A percentile compares a stretch with the other conserved stretches of the same genome.
Evolutionary conservation across 2,329 filamentous ascomycete genomes (phyloP).

Genomic region (Cytospora mali): DNA sequence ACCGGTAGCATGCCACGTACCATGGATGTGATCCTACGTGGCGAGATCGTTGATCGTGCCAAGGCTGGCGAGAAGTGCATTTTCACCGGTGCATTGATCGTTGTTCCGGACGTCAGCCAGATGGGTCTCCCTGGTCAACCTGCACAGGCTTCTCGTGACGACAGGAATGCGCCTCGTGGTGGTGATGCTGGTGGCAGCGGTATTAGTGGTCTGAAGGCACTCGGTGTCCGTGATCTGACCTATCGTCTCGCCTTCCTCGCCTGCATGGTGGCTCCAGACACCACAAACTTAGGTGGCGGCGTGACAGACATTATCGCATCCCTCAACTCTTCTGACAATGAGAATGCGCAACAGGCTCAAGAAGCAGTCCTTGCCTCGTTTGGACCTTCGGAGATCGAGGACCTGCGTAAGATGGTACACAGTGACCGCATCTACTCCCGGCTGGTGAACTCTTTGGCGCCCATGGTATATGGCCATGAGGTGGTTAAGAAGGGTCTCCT

Average conservation of each 20-base stretch:
- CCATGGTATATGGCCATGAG: constrained; percentile 96
- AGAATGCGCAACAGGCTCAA: constrained; percentile 82
- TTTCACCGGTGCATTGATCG: constrained; percentile 93
- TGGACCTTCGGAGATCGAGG: constrained; percentile 84
- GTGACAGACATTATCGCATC: constrained; percentile 84
- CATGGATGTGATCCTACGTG: constrained; percentile 93
- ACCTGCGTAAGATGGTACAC: constrained; percentile 91
- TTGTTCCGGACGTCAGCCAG: constrained; percentile 95
- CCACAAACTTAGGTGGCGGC: constrained; percentile 76
- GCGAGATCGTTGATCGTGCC: constrained; percentile 95
- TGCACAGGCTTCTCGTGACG: constrained; percentile 83
- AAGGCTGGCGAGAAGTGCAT: constrained; percentile 99
- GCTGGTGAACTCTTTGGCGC: constrained; percentile 89
- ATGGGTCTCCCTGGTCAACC: constrained; percentile 84
- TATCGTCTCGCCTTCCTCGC: constrained; percentile 96
- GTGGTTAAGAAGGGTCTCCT: constrained; percentile 97
- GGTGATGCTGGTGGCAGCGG: constrained; percentile 83
- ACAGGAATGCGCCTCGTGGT: constrained; percentile 69
- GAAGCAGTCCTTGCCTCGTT: constrained; percentile 84
- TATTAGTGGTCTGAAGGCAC: constrained; percentile 83
- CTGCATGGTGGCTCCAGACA: constrained; percentile 93
- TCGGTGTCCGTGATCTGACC: constrained; percentile 93
- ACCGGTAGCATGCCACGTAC: constrained; percentile 98
- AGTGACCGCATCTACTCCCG: constrained; percentile 93
- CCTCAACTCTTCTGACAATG: constrained; percentile 71